Base-by-base conservation (phyloP, 495 filamentous ascomycete species). In the Penicillium paradoxum region DNA sequence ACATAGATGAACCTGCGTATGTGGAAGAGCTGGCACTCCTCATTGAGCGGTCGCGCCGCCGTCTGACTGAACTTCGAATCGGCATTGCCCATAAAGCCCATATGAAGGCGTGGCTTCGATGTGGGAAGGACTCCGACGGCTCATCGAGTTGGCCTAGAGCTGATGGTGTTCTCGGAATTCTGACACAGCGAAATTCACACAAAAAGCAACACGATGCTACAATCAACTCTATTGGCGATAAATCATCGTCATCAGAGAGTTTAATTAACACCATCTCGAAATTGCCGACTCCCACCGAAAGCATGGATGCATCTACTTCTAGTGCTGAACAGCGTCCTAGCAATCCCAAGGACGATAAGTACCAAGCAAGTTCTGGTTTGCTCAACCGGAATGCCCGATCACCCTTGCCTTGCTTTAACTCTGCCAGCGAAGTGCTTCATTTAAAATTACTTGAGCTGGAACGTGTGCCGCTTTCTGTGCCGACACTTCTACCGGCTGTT, bases 1-100 rank as follows among this genome's bases (percentile, higher is more conserved):
- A 96, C 56, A 90, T 97, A 41, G 92, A 97, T 58, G 90, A 95
- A 62, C 73, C 88, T 6, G 79, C 83, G 17, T 96, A 97, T 71
- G 68, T 96, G 33, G 89, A 96, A 59, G 92, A 97, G 70, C 85
- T 96, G 78, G 88, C 85, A 32, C 74, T 87, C 42, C 78, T 96
- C 2, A 85, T 97, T 52, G 85, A 84, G 45, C 79, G 84, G 15
- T 95, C 89, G 17, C 79, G 79, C 53, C 73, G 77, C 54, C 72
- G 74, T 15, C 72, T 97, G 17, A 76, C 78, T 30, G 91, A 96
- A 69, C 72, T 97, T 29, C 79, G 89, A 30, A 80, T 96, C 4
- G 89, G 91, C 5, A 84, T 97, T 46, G 82, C 89, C 13, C 59
- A 69, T 6, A 83, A 83, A 51, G 83, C 82, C 3, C 65, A 73